These are phyloP conservation scores for Parietichytrium sp. DNA, from an alignment of 108 stramenopile species.

Conservation along the genomic window DNA sequence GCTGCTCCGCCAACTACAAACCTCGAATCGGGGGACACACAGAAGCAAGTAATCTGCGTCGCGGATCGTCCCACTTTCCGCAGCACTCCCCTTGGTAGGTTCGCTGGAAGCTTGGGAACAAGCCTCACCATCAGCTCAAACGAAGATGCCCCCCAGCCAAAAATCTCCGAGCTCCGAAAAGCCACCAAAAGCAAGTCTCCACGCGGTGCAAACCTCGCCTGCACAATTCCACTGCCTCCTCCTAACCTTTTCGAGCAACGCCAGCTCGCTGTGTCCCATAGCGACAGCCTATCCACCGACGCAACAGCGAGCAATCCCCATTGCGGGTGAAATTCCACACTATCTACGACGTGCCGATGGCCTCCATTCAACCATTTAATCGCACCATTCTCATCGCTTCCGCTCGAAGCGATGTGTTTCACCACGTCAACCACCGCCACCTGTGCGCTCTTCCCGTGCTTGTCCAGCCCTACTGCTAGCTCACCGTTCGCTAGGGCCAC, in stretches of 20 bases:
- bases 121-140: constrained; percentile 34
- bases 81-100: too few relatives aligned
- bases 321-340: constrained; percentile 2
- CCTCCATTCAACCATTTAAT: too few relatives aligned
- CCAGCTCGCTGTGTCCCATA: constrained; percentile 35
- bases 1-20: not conserved
- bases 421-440: not conserved
- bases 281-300: not conserved
- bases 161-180: not conserved
- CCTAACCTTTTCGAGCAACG: not conserved
- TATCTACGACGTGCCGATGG: not conserved
- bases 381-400: too few relatives aligned
- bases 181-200: constrained; percentile 15
- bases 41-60: not conserved
- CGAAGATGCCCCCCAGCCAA: constrained; percentile 21
- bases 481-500: not conserved
- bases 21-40: constrained; percentile 7
- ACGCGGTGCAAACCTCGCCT: not conserved
- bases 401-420: not conserved
- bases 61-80: too few relatives aligned
- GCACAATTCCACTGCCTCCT: not conserved
- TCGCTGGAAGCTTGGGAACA: too few relatives aligned
- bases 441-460: not conserved
- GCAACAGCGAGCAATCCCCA: not conserved
- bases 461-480: not conserved